A percentile compares a stretch with the other conserved stretches of the same genome.
These are phyloP conservation scores for Citrus mangshanensis DNA, from an alignment of 345 rosid genomes.

Conservation along the genomic window DNA sequence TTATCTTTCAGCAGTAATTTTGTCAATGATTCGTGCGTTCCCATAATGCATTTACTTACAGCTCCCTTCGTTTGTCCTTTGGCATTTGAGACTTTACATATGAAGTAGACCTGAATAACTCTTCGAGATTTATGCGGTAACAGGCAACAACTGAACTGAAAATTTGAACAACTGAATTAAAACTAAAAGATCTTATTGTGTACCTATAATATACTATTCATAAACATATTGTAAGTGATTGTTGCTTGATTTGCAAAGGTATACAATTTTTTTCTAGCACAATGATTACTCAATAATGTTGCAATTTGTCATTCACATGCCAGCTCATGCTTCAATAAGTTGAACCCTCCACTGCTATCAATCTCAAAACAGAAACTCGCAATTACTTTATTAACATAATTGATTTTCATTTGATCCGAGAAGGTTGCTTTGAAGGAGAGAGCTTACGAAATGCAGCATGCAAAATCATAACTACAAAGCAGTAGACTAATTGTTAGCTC, in stretches of 20 bases:
- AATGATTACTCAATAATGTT: too few relatives aligned
- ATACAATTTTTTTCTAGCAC: too few relatives aligned
- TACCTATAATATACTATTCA: neutral
- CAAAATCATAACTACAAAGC: constrained; percentile 55
- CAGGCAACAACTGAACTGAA: neutral
- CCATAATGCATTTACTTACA: neutral
- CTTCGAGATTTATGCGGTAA: neutral
- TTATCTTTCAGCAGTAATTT: neutral
- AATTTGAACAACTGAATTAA: neutral
- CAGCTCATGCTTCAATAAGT: too few relatives aligned
- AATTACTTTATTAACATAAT: neutral
- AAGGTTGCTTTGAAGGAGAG: constrained; percentile 52
- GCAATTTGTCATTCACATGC: too few relatives aligned
- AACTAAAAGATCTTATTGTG: neutral
- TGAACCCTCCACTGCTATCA: too few relatives aligned
- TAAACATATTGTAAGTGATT: too few relatives aligned
- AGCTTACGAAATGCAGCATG: constrained; percentile 86
- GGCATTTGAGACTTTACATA: neutral
- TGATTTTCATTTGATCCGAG: constrained; percentile 15
- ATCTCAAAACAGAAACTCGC: neutral
- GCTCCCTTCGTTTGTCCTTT: too few relatives aligned
- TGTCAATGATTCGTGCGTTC: neutral
- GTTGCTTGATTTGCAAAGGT: too few relatives aligned
- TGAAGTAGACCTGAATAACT: neutral
- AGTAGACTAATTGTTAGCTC: neutral